These are phyloP conservation scores for Dothistroma pini DNA, from an alignment of 2,329 filamentous ascomycete species.

Conservation along the genomic window DNA sequence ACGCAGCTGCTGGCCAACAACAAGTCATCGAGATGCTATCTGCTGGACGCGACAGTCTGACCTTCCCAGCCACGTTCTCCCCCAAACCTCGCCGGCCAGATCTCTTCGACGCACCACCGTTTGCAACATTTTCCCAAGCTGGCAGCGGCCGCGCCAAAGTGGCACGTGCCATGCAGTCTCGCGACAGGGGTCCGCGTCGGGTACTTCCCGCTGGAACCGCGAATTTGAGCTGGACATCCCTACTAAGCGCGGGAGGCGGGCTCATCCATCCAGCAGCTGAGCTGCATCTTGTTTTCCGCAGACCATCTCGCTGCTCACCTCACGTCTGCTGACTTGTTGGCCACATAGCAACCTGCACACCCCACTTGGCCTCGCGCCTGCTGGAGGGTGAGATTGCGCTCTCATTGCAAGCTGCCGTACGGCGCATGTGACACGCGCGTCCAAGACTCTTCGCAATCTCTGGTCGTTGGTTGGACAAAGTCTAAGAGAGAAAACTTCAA, in stretches of 20 bases:
- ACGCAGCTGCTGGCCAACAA: not conserved
- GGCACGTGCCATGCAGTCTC: not conserved
- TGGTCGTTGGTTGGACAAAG: not conserved
- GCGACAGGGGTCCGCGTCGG: not conserved
- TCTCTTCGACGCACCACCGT: not conserved
- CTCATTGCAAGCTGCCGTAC: not conserved
- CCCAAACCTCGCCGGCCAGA: not conserved
- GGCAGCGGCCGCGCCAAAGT: not conserved
- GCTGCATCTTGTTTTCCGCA: not conserved
- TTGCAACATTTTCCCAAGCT: not conserved
- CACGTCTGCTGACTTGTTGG: not conserved
- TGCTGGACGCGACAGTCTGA: constrained; percentile 1
- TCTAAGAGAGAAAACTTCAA: not conserved
- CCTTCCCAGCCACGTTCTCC: not conserved
- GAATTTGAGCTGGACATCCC: not conserved
- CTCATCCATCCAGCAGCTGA: not conserved
- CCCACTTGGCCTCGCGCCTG: not conserved
- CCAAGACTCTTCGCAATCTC: constrained; percentile 4
- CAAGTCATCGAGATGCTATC: too few species aligned
- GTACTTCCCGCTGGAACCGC: not conserved
- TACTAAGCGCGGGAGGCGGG: too few species aligned
- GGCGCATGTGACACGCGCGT: not conserved
- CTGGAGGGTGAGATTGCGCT: constrained; percentile 4
- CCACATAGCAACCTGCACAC: not conserved
- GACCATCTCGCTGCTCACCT: constrained; percentile 1